Conservation (phyloP, 805 yeast genomes). For the Maudiozyma serrabonitensis region DNA sequence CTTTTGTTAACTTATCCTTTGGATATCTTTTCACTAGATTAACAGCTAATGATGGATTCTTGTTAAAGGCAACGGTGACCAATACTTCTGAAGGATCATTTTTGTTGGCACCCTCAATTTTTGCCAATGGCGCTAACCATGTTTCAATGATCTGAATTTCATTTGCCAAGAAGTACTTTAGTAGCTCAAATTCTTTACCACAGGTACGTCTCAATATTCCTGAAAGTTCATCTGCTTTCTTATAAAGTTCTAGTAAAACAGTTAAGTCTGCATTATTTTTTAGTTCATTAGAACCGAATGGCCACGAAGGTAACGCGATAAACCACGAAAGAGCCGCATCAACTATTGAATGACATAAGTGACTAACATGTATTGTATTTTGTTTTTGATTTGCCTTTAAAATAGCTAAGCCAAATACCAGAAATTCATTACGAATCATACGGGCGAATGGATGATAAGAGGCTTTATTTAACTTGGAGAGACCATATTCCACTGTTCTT, state of each 20-base stretch:
- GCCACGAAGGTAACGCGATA: conserved; percentile 48
- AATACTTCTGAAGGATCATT: conserved; percentile 29
- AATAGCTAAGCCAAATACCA: conserved; percentile 58
- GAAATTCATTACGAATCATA: conserved; percentile 60
- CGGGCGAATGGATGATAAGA: conserved; percentile 81
- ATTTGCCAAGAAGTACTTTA: conserved; percentile 58
- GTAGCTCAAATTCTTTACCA: conserved; percentile 43
- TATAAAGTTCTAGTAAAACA: conserved; percentile 42
- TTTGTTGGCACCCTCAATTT: conserved; percentile 27
- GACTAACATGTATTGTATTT: conserved; percentile 35
- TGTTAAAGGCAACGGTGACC: conserved; percentile 47
- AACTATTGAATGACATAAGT: conserved; percentile 40
- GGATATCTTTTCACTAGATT: conserved; percentile 52
- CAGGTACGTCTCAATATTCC: conserved; percentile 19
- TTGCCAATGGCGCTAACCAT: conserved; percentile 51
- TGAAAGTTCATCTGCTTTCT: conserved; percentile 17
- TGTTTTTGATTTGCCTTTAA: conserved; percentile 45
- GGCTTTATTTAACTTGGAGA: conserved; percentile 43
- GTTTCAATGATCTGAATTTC: conserved; percentile 64
- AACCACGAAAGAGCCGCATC: conserved; percentile 78
- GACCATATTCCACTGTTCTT: conserved; percentile 45
- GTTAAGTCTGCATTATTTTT: conserved; percentile 61
- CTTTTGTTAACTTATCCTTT: conserved; percentile 19
- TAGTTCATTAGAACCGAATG: conserved; percentile 75
- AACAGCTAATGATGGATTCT: conserved; percentile 67